Evolutionary conservation across 208 protist genomes (phyloP).

Genomic region (Leishmania turanica): DNA sequence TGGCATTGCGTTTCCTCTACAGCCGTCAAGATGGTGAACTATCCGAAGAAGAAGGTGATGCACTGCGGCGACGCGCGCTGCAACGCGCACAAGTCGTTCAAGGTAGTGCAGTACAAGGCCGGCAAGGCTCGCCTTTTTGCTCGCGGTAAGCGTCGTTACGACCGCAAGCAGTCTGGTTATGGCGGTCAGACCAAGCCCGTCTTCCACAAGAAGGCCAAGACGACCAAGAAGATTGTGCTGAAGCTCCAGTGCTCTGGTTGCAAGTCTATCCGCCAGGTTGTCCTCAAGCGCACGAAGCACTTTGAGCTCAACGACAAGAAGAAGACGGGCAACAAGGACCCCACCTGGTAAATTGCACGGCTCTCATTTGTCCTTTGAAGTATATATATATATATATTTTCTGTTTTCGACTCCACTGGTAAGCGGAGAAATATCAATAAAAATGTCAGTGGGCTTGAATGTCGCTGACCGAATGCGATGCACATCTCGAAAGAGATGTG

Average conservation of each 20-base stretch:
- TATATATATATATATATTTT: constrained; percentile 17
- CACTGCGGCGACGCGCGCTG: constrained; percentile 90
- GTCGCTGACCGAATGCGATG: not conserved
- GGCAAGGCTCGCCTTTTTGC: constrained; percentile 98
- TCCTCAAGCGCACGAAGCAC: constrained; percentile 98
- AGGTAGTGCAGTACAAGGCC: constrained; percentile 99
- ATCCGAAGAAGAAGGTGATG: constrained; percentile 94
- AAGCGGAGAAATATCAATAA: constrained; percentile 6
- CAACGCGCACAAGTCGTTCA: constrained; percentile 98
- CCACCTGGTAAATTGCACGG: constrained; percentile 80
- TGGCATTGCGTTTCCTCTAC: not conserved
- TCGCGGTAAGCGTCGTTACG: constrained; percentile 99
- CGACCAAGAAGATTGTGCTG: constrained; percentile 99
- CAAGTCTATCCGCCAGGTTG: constrained; percentile 94
- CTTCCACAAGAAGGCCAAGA: constrained; percentile 99
- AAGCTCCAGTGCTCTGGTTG: constrained; percentile 98
- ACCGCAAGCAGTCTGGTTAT: constrained; percentile 99
- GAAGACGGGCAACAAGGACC: constrained; percentile 91
- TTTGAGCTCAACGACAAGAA: constrained; percentile 98
- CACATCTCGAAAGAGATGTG: not conserved
- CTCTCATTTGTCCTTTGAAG: constrained; percentile 15
- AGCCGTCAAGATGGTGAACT: constrained; percentile 98
- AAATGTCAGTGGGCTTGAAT: not conserved
- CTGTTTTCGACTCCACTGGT: constrained; percentile 5
- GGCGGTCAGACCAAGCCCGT: constrained; percentile 99